Conservation (phyloP, 2,329 filamentous ascomycete species). For the Decorospora gaudefroyi region DNA sequence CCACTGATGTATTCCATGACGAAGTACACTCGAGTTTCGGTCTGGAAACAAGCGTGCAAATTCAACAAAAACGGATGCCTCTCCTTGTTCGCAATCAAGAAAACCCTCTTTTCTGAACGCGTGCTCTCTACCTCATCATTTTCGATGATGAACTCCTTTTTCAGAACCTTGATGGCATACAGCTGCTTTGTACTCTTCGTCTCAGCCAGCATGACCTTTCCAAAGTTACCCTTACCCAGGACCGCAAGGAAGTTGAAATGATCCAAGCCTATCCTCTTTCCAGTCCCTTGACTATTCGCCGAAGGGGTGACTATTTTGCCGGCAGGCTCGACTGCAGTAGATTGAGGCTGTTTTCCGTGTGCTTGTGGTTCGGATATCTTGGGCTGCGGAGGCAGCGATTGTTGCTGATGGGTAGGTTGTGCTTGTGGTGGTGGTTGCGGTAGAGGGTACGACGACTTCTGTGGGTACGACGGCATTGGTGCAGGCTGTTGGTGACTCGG, state of each 20-base stretch:
- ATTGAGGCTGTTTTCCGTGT: conserved; percentile 44
- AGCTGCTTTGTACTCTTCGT: conserved; percentile 90
- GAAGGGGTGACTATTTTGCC: conserved; percentile 67
- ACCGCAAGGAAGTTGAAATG: conserved; percentile 99
- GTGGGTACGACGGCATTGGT: conserved; percentile 41
- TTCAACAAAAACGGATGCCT: conserved; percentile 94
- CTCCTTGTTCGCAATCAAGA: conserved; percentile 95
- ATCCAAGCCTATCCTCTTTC: conserved; percentile 87
- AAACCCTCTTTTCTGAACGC: conserved; percentile 95
- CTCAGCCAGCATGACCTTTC: conserved; percentile 99
- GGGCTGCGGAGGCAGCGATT: conserved; percentile 52
- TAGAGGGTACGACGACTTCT: conserved; percentile 42
- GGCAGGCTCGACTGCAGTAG: conserved; percentile 39
- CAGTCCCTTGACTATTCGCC: conserved; percentile 70
- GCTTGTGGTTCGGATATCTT: conserved; percentile 26
- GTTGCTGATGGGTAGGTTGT: conserved; percentile 58
- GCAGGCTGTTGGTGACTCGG: conserved; percentile 39
- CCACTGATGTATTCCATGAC: conserved; percentile 99
- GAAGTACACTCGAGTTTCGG: conserved; percentile 96
- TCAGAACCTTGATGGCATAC: conserved; percentile 97
- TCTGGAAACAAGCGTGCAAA: conserved; percentile 97
- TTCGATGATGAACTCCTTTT: conserved; percentile 99
- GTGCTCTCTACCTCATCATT: conserved; percentile 99
- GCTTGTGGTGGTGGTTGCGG: conserved; percentile 54
- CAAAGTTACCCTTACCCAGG: conserved; percentile 97